Evolutionary conservation across 345 rosid genomes (phyloP), one percentile per base, ranked within the genome.

Genomic region (Jatropha curcas): DNA sequence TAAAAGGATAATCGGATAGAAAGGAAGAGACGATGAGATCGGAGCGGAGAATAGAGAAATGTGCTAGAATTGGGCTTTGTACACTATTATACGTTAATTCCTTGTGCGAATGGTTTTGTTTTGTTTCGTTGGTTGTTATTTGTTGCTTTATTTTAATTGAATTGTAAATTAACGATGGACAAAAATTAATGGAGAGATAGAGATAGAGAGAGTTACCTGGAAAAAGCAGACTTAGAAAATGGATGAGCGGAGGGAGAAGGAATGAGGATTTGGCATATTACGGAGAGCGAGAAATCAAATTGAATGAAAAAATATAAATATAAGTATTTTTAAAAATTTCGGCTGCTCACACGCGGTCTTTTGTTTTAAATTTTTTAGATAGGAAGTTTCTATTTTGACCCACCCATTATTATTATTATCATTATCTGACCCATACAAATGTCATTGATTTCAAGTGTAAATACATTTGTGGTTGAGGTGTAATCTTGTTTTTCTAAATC

Each of bases 271-370:
- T 39, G 13, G 12, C 2, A 41, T 10, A 41, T 41, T 41, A 41
- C 8, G 45, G 45, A 34, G 31, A 8, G 27, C n/a, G n/a, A n/a
- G n/a, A n/a, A n/a, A n/a, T n/a, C n/a, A n/a, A n/a, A n/a, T n/a
- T n/a, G n/a, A n/a, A n/a, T n/a, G n/a, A n/a, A 24, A 53, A 31
- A 52, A 62, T 52, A 17, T 22, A 24, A 39, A 24, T 61, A 4
- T 35, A 7, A 5, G 4, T 25, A 52, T 20, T 34, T 17, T 24
- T 34, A 6, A 2, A 67, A 30, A 22, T n/a, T 28, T 22, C 51
- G 63, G 72, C 60, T 41, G 59, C 50, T 46, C 13, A 33, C 35
- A 33, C 71, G 22, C 71, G 77, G 59, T 20, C 17, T 58, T 59
- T 12, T 52, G 17, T 33, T 71, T 71, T 34, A 59, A 60, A 48